Evolutionary conservation across 805 yeast genomes (phyloP).

Genomic region (Candida tammaniensis): DNA sequence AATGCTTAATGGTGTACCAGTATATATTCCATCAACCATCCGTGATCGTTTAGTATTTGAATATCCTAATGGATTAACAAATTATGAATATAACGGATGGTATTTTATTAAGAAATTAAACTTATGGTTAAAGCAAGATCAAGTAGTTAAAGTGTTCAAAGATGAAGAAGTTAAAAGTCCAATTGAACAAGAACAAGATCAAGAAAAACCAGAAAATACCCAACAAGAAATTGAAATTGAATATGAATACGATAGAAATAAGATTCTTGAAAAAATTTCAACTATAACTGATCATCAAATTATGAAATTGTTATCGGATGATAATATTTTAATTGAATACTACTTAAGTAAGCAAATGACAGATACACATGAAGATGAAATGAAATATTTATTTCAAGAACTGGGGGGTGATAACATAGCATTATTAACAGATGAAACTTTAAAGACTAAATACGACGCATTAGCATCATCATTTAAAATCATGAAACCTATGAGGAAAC

Average conservation of each 20-base stretch:
- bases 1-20: conserved; percentile 48
- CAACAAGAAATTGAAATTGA: conserved; percentile 1
- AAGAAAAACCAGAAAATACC: not conserved
- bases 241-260: conserved; percentile 8
- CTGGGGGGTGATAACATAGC: conserved; percentile 15
- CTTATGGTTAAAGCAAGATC: conserved; percentile 16
- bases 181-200: not conserved
- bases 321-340: conserved; percentile 19
- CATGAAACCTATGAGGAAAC: conserved; percentile 18
- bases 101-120: conserved; percentile 15
- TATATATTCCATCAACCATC: conserved; percentile 17
- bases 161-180: conserved; percentile 10
- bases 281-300: conserved; percentile 16
- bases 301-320: conserved; percentile 15
- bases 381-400: conserved; percentile 14
- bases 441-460: conserved; percentile 13
- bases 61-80: conserved; percentile 17
- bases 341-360: conserved; percentile 19
- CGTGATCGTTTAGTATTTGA: conserved; percentile 17
- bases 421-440: conserved; percentile 2
- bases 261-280: conserved; percentile 5
- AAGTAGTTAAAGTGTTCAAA: conserved; percentile 10
- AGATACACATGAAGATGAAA: conserved; percentile 18
- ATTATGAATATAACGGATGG: conserved; percentile 16
- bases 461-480: conserved; percentile 16